Evolutionary conservation across 2,329 filamentous ascomycete genomes (phyloP), one percentile per base, ranked within the genome.

Genomic region (Xylogone sp.): DNA sequence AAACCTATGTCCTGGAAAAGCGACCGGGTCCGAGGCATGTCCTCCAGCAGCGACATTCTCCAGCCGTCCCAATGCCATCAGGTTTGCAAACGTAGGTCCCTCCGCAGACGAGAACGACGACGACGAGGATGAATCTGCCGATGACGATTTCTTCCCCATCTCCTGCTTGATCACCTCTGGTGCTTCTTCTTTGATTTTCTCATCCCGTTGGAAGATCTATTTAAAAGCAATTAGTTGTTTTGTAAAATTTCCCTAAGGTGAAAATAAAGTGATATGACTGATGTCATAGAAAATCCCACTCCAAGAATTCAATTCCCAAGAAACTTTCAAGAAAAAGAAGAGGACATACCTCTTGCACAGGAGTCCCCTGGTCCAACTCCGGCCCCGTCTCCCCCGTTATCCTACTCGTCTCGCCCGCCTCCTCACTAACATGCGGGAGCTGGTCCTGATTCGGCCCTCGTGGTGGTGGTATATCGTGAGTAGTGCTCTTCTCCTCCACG

Each of bases 111-210:
- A n/a, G n/a, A n/a, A n/a, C n/a, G n/a, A n/a, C n/a, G n/a, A n/a
- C n/a, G n/a, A n/a, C n/a, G n/a, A n/a, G n/a, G n/a, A n/a, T n/a
- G n/a, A n/a, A n/a, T n/a, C n/a, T n/a, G n/a, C n/a, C n/a, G n/a
- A n/a, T n/a, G n/a, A n/a, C n/a, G n/a, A n/a, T n/a, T n/a, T n/a
- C n/a, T n/a, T n/a, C n/a, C n/a, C n/a, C n/a, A 81, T 67, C 53
- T 79, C 74, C 56, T 87, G 77, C 62, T 85, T 79, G 69, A 88
- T 76, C 21, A 88, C 78, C 66, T 87, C 78, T 9, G 85, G 84
- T 9, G 84, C 80, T 46, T 85, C 79, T 55, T 86, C 77, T 58
- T 76, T 71, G 27, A 77, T 76, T 51, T 83, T 75, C 62, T 81
- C 76, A 62, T 88, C 84, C 46, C 81, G 78, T 64, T 80, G 73